phyloP scores from a whole-genome alignment of 371 early-diverging fungal genomes.

The Syncephalis fuscata region DNA sequence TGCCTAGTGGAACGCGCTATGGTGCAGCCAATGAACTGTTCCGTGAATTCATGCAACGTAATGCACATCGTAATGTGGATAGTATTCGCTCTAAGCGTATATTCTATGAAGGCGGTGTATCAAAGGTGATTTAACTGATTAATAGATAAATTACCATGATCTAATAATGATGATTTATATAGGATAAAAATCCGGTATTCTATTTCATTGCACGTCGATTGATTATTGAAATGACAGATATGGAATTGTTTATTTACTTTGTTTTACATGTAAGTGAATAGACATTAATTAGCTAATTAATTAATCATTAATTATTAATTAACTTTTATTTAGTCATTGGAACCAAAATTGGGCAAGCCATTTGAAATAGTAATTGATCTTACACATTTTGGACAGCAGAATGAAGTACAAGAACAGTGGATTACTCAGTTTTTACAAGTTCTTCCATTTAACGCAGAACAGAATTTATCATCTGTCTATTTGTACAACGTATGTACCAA shows the following conservation, averaged over 20 bases:
- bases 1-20: slow-evolving; percentile 19
- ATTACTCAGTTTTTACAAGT: slow-evolving; percentile 54
- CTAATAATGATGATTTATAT: too few relatives aligned
- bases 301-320: too few relatives aligned
- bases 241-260: slow-evolving; percentile 60
- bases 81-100: slow-evolving; percentile 41
- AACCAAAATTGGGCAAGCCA: slow-evolving; percentile 31
- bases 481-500: slow-evolving; percentile 69
- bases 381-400: slow-evolving; percentile 60
- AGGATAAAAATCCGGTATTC: slow-evolving; percentile 39
- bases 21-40: slow-evolving; percentile 29
- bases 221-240: slow-evolving; percentile 57
- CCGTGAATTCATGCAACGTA: slow-evolving; percentile 65
- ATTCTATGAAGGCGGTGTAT: slow-evolving; percentile 64
- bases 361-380: slow-evolving; percentile 71
- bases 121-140: slow-evolving; percentile 35
- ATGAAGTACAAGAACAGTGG: slow-evolving; percentile 68
- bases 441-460: slow-evolving; percentile 37
- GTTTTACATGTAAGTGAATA: slow-evolving; percentile 48
- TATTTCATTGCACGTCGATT: slow-evolving; percentile 72
- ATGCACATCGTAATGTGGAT: slow-evolving; percentile 45
- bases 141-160: too few relatives aligned
- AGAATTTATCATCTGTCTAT: slow-evolving; percentile 33
- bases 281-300: too few relatives aligned
- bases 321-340: slow-evolving; percentile 25